phyloP scores from a whole-genome alignment of 1,284 basidiomycete species.

The Lentinula novae-zelandiae region DNA sequence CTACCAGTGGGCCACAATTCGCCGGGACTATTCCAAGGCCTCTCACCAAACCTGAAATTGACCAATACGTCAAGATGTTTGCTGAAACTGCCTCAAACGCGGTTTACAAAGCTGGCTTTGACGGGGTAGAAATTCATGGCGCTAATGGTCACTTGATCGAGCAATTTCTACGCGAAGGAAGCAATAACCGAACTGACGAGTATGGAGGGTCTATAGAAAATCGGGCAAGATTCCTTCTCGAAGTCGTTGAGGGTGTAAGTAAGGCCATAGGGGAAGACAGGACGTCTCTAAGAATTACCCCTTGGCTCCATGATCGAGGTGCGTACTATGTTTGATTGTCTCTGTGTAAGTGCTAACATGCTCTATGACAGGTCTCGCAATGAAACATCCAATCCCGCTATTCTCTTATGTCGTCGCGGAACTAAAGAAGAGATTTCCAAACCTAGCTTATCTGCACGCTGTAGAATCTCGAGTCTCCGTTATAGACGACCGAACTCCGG shows the following conservation, averaged over 20 bases:
- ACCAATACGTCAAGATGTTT: constrained; percentile 30
- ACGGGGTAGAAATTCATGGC: constrained; percentile 33
- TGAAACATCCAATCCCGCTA: constrained; percentile 31
- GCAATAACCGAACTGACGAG: constrained; percentile 45
- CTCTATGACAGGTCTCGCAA: constrained; percentile 26
- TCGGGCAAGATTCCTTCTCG: not conserved
- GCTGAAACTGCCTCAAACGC: constrained; percentile 31
- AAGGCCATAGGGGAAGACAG: not conserved
- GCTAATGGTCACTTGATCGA: constrained; percentile 33
- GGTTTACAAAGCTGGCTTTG: constrained; percentile 34
- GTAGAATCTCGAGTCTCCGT: constrained; percentile 30
- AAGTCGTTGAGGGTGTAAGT: not conserved
- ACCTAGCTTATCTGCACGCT: constrained; percentile 44
- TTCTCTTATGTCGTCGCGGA: constrained; percentile 27
- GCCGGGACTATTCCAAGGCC: constrained; percentile 21
- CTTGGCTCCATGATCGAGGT: not conserved
- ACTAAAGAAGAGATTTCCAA: constrained; percentile 27
- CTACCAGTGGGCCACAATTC: not conserved
- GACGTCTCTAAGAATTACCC: not conserved
- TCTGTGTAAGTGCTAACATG: not conserved
- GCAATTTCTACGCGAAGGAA: constrained; percentile 32
- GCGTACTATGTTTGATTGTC: not conserved
- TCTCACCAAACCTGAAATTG: constrained; percentile 31
- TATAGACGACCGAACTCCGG: not conserved
- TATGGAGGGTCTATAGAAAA: constrained; percentile 51